Conservation (phyloP, 2,329 filamentous ascomycete species). For the Hypoxylon sp. region DNA sequence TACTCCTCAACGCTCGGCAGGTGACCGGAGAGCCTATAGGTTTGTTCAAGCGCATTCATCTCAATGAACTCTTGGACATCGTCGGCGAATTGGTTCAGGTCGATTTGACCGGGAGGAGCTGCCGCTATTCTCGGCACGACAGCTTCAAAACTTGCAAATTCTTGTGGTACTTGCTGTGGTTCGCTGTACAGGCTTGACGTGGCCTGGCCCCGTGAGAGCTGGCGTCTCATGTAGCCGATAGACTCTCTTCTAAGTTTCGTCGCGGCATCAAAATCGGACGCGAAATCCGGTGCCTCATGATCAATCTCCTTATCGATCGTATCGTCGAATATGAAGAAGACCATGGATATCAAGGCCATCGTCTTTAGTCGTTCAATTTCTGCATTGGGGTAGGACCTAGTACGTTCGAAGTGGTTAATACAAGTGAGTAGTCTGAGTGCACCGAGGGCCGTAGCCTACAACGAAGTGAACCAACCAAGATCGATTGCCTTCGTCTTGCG, state of each 20-base stretch:
- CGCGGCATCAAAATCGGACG: slow-evolving; percentile 37
- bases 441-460: slow-evolving; percentile 23
- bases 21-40: slow-evolving; percentile 33
- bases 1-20: slow-evolving; percentile 37
- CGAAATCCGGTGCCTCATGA: slow-evolving; percentile 27
- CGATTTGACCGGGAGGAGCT: slow-evolving; percentile 21
- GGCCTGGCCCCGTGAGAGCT: background rate
- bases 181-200: background rate
- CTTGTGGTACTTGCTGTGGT: slow-evolving; percentile 16
- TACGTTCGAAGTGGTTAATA: slow-evolving; percentile 4
- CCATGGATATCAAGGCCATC: slow-evolving; percentile 37
- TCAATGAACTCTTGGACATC: slow-evolving; percentile 41
- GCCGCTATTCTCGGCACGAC: slow-evolving; percentile 25
- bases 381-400: slow-evolving; percentile 35
- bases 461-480: slow-evolving; percentile 37
- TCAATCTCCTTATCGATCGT: slow-evolving; percentile 41
- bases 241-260: slow-evolving; percentile 35
- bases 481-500: slow-evolving; percentile 36
- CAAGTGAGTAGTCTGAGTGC: background rate
- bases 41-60: slow-evolving; percentile 36
- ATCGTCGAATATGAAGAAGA: slow-evolving; percentile 42
- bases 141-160: slow-evolving; percentile 32
- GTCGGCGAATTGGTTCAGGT: slow-evolving; percentile 22
- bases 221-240: slow-evolving; percentile 25
- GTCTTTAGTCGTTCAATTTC: slow-evolving; percentile 37